Conservation (phyloP, 2,329 filamentous ascomycete species). For the Pseudogymnoascus sp. region DNA sequence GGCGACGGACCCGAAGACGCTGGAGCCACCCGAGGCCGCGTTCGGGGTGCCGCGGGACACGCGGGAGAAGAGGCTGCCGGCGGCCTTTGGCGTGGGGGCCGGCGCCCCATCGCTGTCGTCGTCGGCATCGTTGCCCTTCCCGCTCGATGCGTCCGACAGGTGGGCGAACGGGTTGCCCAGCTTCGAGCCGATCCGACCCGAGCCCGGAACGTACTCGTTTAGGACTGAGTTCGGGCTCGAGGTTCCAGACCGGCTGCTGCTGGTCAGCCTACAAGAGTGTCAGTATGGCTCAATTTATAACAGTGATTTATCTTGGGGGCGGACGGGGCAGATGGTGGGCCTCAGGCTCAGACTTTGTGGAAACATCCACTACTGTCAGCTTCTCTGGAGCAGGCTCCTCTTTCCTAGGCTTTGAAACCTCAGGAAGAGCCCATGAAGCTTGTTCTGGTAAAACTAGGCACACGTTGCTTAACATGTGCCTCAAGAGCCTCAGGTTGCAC, state of each 20-base stretch:
- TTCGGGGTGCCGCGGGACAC: background rate
- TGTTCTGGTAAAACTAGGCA: background rate
- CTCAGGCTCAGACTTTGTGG: background rate
- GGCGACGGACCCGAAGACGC: conserved; percentile 30
- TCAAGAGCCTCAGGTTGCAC: background rate
- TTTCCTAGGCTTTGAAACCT: background rate
- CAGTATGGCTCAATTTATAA: background rate
- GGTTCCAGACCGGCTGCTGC: conserved; percentile 7
- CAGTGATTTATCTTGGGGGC: background rate
- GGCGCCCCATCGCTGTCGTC: conserved; percentile 19
- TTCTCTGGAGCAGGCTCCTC: background rate
- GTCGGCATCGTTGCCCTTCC: conserved; percentile 36
- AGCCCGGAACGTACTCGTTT: conserved; percentile 18
- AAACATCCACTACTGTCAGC: background rate
- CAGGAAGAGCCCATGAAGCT: background rate
- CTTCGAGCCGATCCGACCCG: conserved; percentile 6
- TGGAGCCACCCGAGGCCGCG: conserved; percentile 19
- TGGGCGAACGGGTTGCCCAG: conserved; percentile 51
- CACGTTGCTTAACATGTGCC: background rate
- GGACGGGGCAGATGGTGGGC: background rate
- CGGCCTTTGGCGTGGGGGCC: background rate
- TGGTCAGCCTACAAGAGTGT: background rate
- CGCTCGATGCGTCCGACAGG: conserved; percentile 50
- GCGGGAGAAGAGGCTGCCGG: background rate
- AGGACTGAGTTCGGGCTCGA: conserved; percentile 19